Conservation (phyloP, 2,329 filamentous ascomycete species). For the Claviceps sorghi region DNA sequence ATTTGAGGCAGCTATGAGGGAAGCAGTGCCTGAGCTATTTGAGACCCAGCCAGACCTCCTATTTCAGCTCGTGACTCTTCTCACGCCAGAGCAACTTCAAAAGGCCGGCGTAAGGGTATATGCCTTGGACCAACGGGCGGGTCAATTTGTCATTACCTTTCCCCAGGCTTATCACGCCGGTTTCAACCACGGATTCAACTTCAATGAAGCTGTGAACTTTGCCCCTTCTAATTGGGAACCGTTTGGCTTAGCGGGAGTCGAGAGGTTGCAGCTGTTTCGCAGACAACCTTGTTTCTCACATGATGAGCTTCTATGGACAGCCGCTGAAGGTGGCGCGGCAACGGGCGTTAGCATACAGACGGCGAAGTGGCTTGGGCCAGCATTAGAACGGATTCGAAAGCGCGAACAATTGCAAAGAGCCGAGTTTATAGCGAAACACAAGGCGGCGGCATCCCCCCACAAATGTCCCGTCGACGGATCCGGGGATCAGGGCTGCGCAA, state of each 20-base stretch:
- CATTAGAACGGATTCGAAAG: conserved; percentile 61
- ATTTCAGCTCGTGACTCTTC: conserved; percentile 91
- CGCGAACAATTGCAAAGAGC: conserved; percentile 58
- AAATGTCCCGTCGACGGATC: conserved; percentile 32
- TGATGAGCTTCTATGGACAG: conserved; percentile 84
- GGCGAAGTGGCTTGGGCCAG: conserved; percentile 87
- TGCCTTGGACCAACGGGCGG: conserved; percentile 88
- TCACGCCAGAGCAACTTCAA: conserved; percentile 82
- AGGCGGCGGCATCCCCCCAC: conserved; percentile 34
- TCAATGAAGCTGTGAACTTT: conserved; percentile 98
- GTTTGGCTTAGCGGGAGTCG: conserved; percentile 72
- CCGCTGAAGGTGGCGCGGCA: conserved; percentile 61
- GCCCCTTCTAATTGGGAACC: conserved; percentile 92
- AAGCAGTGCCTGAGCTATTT: conserved; percentile 89
- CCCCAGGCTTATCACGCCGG: conserved; percentile 95
- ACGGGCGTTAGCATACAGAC: conserved; percentile 60
- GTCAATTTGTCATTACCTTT: conserved; percentile 92
- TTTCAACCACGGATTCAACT: conserved; percentile 98
- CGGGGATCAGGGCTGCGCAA: conserved; percentile 37
- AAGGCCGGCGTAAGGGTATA: conserved; percentile 90
- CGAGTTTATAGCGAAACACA: conserved; percentile 53
- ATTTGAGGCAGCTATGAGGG: conserved; percentile 88
- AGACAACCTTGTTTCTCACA: conserved; percentile 95
- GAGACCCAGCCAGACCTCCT: conserved; percentile 92
- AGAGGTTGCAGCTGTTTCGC: conserved; percentile 72